Conservation (phyloP, 768 basidiomycete species). For the Thelephora ganbajun region DNA sequence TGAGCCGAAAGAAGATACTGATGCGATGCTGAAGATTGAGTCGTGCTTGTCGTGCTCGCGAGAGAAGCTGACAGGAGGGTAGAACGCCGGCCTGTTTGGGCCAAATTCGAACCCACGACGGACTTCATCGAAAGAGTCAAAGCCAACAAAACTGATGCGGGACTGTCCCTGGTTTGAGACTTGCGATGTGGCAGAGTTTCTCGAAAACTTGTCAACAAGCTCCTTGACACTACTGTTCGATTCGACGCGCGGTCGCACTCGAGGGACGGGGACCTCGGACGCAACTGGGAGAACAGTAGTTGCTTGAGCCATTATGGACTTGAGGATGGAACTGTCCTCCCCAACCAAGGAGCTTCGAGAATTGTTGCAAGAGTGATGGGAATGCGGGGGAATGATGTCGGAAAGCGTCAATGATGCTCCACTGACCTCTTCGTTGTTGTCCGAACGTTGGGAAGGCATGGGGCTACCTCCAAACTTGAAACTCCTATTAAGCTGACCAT, state of each 20-base stretch:
- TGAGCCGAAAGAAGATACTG: constrained; percentile 65
- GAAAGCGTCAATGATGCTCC: constrained; percentile 41
- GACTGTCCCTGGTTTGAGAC: constrained; percentile 20
- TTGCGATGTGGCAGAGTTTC: constrained; percentile 19
- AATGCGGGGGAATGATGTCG: constrained; percentile 60
- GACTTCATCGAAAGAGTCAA: constrained; percentile 70
- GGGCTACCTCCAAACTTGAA: constrained; percentile 63
- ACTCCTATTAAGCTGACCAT: constrained; percentile 53
- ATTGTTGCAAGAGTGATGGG: constrained; percentile 29
- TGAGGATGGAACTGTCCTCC: constrained; percentile 17
- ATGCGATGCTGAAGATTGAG: constrained; percentile 61
- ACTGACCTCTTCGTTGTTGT: constrained; percentile 4
- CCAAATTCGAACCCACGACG: constrained; percentile 66
- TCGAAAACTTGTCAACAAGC: constrained; percentile 15
- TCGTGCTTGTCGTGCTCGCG: constrained; percentile 36
- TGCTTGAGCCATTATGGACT: constrained; percentile 14
- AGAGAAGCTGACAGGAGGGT: constrained; percentile 28
- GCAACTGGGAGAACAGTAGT: not conserved
- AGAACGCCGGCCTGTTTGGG: constrained; percentile 47
- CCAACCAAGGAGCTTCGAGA: constrained; percentile 28
- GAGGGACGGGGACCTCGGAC: constrained; percentile 5
- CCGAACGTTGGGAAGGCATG: constrained; percentile 2
- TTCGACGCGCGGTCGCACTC: constrained; percentile 21
- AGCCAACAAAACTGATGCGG: constrained; percentile 48
- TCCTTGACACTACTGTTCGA: constrained; percentile 31